Evolutionary conservation across 139 green algal species (phyloP).

Genomic region (Ettlia oleoabundans): DNA sequence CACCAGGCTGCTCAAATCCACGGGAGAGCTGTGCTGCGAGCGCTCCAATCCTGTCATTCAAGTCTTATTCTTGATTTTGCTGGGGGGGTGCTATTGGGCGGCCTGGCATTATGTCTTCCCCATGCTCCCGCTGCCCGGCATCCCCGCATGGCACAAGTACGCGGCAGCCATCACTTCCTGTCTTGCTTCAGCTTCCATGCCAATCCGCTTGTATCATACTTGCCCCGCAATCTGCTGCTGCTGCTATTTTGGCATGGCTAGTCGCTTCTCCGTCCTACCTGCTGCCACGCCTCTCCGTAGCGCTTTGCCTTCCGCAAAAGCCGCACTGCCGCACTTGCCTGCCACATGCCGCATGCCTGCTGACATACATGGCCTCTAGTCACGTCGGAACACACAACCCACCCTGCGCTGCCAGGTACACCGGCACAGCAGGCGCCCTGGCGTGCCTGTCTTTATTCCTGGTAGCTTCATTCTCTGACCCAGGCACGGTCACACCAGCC

Average conservation of each 20-base stretch:
- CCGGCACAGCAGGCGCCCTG: constrained; percentile 22
- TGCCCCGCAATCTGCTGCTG: too few species aligned
- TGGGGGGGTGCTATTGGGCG: constrained; percentile 41
- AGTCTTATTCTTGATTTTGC: constrained; percentile 50
- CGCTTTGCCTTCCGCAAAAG: not conserved
- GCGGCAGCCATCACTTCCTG: too few species aligned
- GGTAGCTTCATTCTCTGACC: constrained; percentile 43
- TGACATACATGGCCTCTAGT: too few species aligned
- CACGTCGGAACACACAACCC: too few species aligned
- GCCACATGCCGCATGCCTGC: too few species aligned
- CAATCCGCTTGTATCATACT: too few species aligned
- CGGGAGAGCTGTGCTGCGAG: constrained; percentile 38
- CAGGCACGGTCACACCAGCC: constrained; percentile 39
- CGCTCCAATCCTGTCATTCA: constrained; percentile 51
- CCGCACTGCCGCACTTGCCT: not conserved
- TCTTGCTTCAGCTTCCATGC: not conserved
- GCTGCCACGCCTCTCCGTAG: too few species aligned
- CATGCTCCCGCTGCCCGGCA: constrained; percentile 43
- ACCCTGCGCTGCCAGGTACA: constrained; percentile 29
- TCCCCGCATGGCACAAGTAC: constrained; percentile 51
- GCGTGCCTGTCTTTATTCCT: constrained; percentile 46
- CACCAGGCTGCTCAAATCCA: not conserved
- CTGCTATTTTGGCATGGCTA: too few species aligned
- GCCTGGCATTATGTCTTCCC: constrained; percentile 47
- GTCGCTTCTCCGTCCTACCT: too few species aligned